These are phyloP conservation scores for Penicillium janthinellum DNA, from an alignment of 2,329 filamentous ascomycete genomes.

Conservation along the genomic window DNA sequence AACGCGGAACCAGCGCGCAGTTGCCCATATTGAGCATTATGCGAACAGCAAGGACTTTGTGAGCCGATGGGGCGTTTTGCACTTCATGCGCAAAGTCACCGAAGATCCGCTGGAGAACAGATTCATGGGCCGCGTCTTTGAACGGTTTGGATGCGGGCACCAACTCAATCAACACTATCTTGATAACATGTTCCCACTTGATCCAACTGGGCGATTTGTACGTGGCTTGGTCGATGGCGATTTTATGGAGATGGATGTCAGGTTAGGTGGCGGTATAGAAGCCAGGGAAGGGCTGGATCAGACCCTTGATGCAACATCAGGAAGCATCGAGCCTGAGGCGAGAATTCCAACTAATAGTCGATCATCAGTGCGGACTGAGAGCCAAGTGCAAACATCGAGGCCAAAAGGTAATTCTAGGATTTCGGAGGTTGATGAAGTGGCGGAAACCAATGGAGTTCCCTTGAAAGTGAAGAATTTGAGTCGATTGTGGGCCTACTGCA, in stretches of 20 bases:
- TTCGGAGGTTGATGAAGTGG: neutral
- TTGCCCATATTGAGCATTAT: no score
- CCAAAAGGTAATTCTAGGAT: no score
- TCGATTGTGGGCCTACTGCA: no score
- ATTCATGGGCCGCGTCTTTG: no score
- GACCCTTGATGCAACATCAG: neutral
- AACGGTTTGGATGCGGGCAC: no score
- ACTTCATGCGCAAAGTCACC: neutral
- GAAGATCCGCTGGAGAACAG: no score
- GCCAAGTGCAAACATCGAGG: neutral
- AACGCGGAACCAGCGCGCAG: neutral
- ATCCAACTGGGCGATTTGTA: constrained; percentile 1
- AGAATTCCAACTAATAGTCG: neutral
- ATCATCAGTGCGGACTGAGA: neutral
- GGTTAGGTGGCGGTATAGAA: neutral
- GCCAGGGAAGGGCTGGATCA: neutral
- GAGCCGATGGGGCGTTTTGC: constrained; percentile 37
- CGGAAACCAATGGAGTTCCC: neutral
- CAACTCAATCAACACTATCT: no score
- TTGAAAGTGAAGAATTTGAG: no score
- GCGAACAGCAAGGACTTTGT: no score
- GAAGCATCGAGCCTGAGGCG: neutral
- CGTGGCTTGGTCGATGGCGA: neutral
- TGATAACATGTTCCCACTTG: no score
- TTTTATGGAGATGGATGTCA: neutral